A percentile compares a stretch with the other conserved stretches of the same genome.
These are phyloP conservation scores for Crithidia thermophila DNA, from an alignment of 208 protist species.

Conservation along the genomic window DNA sequence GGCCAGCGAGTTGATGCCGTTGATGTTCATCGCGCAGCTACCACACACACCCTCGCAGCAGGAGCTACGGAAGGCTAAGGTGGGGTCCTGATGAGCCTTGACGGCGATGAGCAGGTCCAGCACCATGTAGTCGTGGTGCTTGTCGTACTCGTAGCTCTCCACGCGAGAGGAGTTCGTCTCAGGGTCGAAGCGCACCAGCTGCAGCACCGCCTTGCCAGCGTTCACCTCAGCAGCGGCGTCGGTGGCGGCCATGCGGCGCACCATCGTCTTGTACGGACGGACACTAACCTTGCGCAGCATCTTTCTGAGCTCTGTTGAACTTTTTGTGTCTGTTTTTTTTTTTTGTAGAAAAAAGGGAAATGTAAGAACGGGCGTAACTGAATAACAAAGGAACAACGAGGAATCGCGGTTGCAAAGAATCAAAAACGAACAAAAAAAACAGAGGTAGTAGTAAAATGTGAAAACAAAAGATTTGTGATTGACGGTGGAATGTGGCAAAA, in stretches of 20 bases:
- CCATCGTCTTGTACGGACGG: constrained; percentile 80
- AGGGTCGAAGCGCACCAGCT: constrained; percentile 89
- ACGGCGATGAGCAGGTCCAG: constrained; percentile 89
- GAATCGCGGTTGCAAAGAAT: not conserved
- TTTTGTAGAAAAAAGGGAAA: not conserved
- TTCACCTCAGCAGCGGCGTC: constrained; percentile 41
- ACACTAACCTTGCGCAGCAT: constrained; percentile 80
- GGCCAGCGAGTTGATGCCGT: constrained; percentile 93
- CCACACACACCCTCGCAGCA: constrained; percentile 94
- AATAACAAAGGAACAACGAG: not conserved
- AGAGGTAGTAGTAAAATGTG: too few species aligned
- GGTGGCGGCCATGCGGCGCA: constrained; percentile 67
- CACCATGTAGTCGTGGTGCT: constrained; percentile 94
- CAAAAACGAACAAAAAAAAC: constrained; percentile 6
- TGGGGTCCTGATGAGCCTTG: constrained; percentile 93
- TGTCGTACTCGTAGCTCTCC: constrained; percentile 92
- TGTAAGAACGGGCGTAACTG: not conserved
- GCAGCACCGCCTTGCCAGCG: constrained; percentile 70
- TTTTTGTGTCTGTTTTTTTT: too few species aligned
- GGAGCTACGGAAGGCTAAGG: constrained; percentile 89
- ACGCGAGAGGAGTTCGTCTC: constrained; percentile 82
- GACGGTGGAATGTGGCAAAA: too few species aligned
- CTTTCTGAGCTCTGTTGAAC: too few species aligned
- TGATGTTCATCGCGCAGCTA: constrained; percentile 96
- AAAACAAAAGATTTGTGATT: too few species aligned